Evolutionary conservation across 2,329 filamentous ascomycete species (phyloP), one percentile per base, ranked within the genome.

Genomic region (Aspergillus intermedius): DNA sequence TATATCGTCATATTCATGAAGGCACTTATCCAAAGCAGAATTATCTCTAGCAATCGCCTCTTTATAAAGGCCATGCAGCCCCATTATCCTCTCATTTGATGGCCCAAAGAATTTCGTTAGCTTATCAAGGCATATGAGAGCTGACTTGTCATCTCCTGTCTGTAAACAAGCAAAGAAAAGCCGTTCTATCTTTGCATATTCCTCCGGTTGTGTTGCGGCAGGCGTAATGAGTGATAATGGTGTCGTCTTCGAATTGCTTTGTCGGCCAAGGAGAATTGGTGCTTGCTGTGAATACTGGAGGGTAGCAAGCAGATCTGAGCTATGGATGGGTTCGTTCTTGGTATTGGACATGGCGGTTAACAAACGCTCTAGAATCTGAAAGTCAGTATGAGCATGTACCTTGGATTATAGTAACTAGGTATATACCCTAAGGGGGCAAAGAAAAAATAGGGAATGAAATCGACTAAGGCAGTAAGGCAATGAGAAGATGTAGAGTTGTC

Each of bases 171-270:
- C 83, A 30, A 93, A 74, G 57, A 97, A 75, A 15, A 97, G 78
- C 64, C 95, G 93, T 72, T 97, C 91, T 69, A 93, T 87, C 40
- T 81, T 82, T 13, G 80, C 80, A 90, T 91, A 97, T 63, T 88
- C 77, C 56, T 95, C 89, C 47, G 87, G 77, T 0, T 83, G 84
- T 66, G 96, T 91, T 25, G 69, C 65, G 37, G 72, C 70, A 50
- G 72, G 65, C 57, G 80, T 68, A 46, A 78, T 65, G 6, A 69
- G 44, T 74, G 78, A 67, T 74, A 80, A 23, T 70, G 73, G n/a
- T 72, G 64, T 42, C 45, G 55, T 46, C 52, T 58, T 54, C 76
- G 78, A 5, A 78, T 75, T 41, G 77, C 77, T 59, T 69, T 79
- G 54, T 70, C 51, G 46, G 39, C 52, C 55, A 30, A 75, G 62